These are phyloP conservation scores for Exophiala phaeomuriformis DNA, from an alignment of 2,329 filamentous ascomycete species.

Conservation along the genomic window DNA sequence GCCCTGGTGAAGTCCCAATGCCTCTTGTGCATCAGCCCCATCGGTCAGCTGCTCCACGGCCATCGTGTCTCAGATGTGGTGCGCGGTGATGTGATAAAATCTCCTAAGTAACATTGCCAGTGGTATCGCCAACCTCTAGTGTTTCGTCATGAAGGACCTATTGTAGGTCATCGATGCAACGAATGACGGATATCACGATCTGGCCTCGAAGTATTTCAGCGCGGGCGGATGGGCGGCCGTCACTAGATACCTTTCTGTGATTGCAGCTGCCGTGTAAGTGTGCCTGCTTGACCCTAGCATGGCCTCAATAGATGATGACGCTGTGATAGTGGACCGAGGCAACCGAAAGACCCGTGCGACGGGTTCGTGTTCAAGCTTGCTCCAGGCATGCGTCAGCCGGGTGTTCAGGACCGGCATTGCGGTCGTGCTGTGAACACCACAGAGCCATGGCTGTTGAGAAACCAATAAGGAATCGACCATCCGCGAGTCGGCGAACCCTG, in stretches of 20 bases:
- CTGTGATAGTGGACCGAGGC: constrained; percentile 40
- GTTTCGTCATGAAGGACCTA: constrained; percentile 62
- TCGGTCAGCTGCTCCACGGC: constrained; percentile 35
- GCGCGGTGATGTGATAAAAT: constrained; percentile 53
- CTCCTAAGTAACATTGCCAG: constrained; percentile 59
- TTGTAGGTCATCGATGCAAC: constrained; percentile 62
- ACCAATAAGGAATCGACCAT: constrained; percentile 44
- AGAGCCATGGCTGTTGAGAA: no score
- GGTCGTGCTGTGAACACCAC: no score
- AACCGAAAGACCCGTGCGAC: constrained; percentile 49
- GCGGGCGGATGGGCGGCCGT: constrained; percentile 41
- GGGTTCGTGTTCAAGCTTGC: constrained; percentile 47
- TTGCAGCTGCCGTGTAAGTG: constrained; percentile 39
- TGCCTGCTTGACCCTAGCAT: constrained; percentile 39
- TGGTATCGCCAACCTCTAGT: constrained; percentile 59
- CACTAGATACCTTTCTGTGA: constrained; percentile 38
- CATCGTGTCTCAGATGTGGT: constrained; percentile 65
- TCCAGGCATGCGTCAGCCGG: constrained; percentile 60
- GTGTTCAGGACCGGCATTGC: constrained; percentile 33
- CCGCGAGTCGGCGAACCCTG: no score
- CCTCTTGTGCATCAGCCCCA: constrained; percentile 38
- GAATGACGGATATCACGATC: constrained; percentile 44
- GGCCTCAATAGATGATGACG: constrained; percentile 36
- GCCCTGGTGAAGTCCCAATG: constrained; percentile 46
- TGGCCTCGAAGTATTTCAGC: constrained; percentile 28